Evolutionary conservation across 192 early-diverging fungal genomes (phyloP).

Genomic region (Cladochytrium replicatum): DNA sequence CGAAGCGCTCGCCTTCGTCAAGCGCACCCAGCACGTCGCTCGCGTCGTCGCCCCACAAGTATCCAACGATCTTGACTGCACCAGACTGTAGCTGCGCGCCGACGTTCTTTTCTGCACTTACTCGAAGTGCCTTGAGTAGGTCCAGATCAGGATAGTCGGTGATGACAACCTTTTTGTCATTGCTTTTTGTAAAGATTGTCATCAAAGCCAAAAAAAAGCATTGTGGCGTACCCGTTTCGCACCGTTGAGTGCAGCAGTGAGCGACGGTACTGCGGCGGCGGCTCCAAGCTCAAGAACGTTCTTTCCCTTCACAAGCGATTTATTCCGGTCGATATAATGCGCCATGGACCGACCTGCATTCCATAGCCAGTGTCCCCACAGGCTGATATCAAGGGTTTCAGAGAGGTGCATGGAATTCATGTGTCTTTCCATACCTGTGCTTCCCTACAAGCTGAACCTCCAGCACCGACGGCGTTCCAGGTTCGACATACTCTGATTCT

Average conservation of each 20-base stretch:
- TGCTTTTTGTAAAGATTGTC: neutral
- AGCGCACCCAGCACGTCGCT: slow-evolving; percentile 15
- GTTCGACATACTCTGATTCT: slow-evolving; percentile 3
- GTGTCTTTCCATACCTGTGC: slow-evolving; percentile 19
- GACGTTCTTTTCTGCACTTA: slow-evolving; percentile 50
- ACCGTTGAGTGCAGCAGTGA: slow-evolving; percentile 59
- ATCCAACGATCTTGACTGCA: too few species aligned
- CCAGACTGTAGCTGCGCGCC: slow-evolving; percentile 15
- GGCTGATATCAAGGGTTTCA: slow-evolving; percentile 5
- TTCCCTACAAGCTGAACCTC: slow-evolving; percentile 15
- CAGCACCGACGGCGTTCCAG: slow-evolving; percentile 5
- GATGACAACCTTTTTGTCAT: slow-evolving; percentile 33
- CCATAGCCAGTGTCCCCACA: slow-evolving; percentile 88
- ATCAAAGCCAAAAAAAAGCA: slow-evolving; percentile 19
- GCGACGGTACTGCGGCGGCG: slow-evolving; percentile 70
- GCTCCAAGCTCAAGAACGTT: slow-evolving; percentile 74
- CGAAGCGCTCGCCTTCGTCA: slow-evolving; percentile 34
- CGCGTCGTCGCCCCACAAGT: slow-evolving; percentile 60
- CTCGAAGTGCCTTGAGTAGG: slow-evolving; percentile 64
- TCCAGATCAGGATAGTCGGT: slow-evolving; percentile 74
- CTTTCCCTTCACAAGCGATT: slow-evolving; percentile 46
- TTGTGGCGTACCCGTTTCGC: slow-evolving; percentile 50
- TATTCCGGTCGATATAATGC: slow-evolving; percentile 63
- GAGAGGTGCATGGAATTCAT: neutral
- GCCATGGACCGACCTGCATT: slow-evolving; percentile 80